A percentile compares a stretch with the other conserved stretches of the same genome.
These are phyloP conservation scores for Alnus glutinosa DNA, from an alignment of 306 rosid genomes.

Conservation along the genomic window DNA sequence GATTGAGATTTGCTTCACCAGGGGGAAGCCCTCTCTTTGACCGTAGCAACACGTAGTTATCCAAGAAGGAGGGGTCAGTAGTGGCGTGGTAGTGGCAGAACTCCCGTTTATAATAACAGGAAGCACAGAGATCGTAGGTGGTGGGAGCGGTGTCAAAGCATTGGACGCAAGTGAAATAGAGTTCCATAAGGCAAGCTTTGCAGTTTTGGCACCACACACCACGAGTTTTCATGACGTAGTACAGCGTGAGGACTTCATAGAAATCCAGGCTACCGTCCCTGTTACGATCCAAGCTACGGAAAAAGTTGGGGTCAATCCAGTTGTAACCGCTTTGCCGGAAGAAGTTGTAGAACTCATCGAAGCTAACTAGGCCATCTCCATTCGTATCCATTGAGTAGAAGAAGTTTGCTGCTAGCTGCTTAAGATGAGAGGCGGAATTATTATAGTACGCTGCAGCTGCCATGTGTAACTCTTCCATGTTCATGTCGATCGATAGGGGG, in stretches of 20 bases:
- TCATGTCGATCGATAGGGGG: neutral
- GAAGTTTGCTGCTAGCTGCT: neutral
- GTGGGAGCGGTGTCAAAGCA: conserved; percentile 3
- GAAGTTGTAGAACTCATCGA: neutral
- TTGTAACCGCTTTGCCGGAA: neutral
- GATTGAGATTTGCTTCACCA: neutral
- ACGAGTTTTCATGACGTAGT: conserved; percentile 25
- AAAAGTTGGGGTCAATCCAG: neutral
- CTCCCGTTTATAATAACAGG: neutral
- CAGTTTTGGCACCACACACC: neutral
- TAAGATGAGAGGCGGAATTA: neutral
- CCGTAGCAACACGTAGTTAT: conserved; percentile 8
- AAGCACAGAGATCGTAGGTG: conserved; percentile 6
- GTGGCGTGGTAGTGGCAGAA: neutral
- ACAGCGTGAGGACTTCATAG: conserved; percentile 12
- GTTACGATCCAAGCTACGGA: neutral
- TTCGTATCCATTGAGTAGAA: conserved; percentile 17
- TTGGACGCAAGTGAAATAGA: conserved; percentile 9
- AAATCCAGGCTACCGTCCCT: conserved; percentile 12
- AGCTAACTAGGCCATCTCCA: conserved; percentile 7
- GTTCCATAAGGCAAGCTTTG: neutral
- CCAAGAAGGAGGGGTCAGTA: neutral
- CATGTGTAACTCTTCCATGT: conserved; percentile 11
- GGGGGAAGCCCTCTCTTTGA: neutral
- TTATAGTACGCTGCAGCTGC: conserved; percentile 8